A percentile compares a stretch with the other conserved stretches of the same genome.
Evolutionary conservation across 225 moss, liverwort and hornwort genomes (phyloP).

Genomic region (Pseudoscleropodium purum): DNA sequence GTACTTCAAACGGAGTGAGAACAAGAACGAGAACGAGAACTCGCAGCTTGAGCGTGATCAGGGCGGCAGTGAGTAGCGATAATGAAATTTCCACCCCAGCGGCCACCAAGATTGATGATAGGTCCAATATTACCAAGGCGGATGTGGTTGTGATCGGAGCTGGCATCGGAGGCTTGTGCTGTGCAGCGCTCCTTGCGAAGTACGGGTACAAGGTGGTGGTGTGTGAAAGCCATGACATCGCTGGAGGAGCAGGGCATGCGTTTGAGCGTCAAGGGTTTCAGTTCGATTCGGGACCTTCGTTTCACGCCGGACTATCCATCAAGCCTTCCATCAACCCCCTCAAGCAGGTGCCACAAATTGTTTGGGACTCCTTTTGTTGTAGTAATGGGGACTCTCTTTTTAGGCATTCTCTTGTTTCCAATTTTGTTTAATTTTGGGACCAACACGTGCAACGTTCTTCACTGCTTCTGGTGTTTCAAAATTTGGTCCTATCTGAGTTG

Average conservation of each 20-base stretch:
- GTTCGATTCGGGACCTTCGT: slow-evolving; percentile 77
- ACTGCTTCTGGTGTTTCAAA: neutral
- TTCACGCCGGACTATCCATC: slow-evolving; percentile 69
- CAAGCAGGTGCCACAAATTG: slow-evolving; percentile 41
- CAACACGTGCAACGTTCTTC: neutral
- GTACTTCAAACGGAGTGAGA: neutral
- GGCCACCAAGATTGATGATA: neutral
- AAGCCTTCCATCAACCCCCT: slow-evolving; percentile 82
- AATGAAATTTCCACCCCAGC: slow-evolving; percentile 1
- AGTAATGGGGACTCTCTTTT: neutral
- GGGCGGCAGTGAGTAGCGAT: slow-evolving; percentile 19
- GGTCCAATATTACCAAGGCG: neutral
- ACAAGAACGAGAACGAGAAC: neutral
- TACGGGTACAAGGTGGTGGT: slow-evolving; percentile 68
- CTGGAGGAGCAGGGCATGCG: slow-evolving; percentile 71
- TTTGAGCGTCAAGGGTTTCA: slow-evolving; percentile 61
- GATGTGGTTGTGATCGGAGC: slow-evolving; percentile 81
- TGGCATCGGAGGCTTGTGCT: slow-evolving; percentile 79
- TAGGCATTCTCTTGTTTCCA: neutral
- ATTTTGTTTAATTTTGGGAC: neutral
- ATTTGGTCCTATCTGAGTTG: neutral
- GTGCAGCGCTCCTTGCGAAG: slow-evolving; percentile 59
- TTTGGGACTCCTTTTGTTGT: neutral
- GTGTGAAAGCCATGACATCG: slow-evolving; percentile 67
- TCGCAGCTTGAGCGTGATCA: neutral